phyloP scores from a whole-genome alignment of 2,329 filamentous ascomycete species.

The Emmonsia crescens region DNA sequence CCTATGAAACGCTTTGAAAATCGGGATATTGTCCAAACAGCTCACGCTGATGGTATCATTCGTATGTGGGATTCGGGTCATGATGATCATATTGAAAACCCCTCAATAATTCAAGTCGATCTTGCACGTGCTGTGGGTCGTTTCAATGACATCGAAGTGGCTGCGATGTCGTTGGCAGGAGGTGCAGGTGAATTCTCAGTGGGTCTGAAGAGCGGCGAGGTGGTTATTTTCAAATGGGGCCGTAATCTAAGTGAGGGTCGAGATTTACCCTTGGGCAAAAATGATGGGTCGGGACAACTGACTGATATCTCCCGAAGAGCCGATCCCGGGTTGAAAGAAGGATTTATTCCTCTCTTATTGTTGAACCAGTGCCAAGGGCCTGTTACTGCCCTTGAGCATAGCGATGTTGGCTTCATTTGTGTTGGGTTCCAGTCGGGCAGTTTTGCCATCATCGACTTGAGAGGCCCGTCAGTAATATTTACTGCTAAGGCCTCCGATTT shows the following conservation, averaged over 20 bases:
- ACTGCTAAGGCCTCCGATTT: constrained; percentile 63
- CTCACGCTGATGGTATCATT: constrained; percentile 85
- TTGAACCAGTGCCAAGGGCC: constrained; percentile 75
- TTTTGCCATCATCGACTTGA: constrained; percentile 73
- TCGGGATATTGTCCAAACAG: constrained; percentile 73
- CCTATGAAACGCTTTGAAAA: constrained; percentile 67
- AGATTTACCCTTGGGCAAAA: constrained; percentile 42
- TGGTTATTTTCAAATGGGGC: constrained; percentile 82
- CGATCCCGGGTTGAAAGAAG: constrained; percentile 65
- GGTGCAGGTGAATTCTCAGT: constrained; percentile 74
- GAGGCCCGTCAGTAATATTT: constrained; percentile 76
- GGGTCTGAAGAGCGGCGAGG: constrained; percentile 71
- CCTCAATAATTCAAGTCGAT: constrained; percentile 70
- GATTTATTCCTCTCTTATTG: constrained; percentile 66
- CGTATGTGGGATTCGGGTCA: constrained; percentile 87
- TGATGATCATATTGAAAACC: constrained; percentile 87
- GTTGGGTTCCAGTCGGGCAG: constrained; percentile 75
- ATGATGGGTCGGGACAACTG: constrained; percentile 56
- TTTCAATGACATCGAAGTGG: constrained; percentile 65
- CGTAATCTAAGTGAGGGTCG: constrained; percentile 61
- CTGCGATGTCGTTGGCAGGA: constrained; percentile 68
- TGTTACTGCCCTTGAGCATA: constrained; percentile 68
- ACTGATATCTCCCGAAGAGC: constrained; percentile 63
- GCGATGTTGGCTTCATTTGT: constrained; percentile 87
- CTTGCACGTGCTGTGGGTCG: constrained; percentile 70